phyloP scores from a whole-genome alignment of 108 stramenopile genomes.

The Conticribra weissflogii region DNA sequence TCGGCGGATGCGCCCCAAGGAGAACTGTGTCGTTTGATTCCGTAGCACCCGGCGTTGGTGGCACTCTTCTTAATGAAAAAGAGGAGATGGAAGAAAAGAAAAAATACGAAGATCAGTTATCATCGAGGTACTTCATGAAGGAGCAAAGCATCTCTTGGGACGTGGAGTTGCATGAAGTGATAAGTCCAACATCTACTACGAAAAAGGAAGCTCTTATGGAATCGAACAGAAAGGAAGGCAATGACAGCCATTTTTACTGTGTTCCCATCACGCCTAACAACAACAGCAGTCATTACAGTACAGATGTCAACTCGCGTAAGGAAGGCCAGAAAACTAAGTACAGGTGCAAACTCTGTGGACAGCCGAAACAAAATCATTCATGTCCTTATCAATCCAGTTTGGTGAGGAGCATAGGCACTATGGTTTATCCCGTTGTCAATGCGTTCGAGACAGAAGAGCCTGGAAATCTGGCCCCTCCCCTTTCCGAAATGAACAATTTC shows the following conservation, averaged over 20 bases:
- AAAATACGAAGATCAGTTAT: conserved; percentile 26
- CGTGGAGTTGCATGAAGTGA: conserved; percentile 42
- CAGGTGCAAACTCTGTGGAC: conserved; percentile 85
- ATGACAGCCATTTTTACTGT: conserved; percentile 5
- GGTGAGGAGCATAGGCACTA: conserved; percentile 78
- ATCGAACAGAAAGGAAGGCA: conserved; percentile 5
- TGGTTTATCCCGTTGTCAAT: conserved; percentile 80
- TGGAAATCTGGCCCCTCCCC: conserved; percentile 66
- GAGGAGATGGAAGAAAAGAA: conserved; percentile 25
- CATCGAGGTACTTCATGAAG: conserved; percentile 39
- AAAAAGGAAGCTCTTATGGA: too few species aligned
- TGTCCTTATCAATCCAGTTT: conserved; percentile 71
- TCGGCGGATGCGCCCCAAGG: conserved; percentile 34
- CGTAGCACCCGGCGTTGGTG: neutral
- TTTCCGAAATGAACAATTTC: conserved; percentile 87
- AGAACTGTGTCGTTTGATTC: conserved; percentile 28
- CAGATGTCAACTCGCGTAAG: neutral
- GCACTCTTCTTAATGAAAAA: conserved; percentile 3
- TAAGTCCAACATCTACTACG: neutral
- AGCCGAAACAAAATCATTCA: conserved; percentile 82
- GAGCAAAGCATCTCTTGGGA: conserved; percentile 48
- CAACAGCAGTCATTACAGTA: neutral
- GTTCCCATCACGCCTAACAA: conserved; percentile 35
- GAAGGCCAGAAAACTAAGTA: conserved; percentile 50
- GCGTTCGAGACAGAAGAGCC: conserved; percentile 74